phyloP scores from a whole-genome alignment of 225 moss, liverwort and hornwort species.

The Physcomitrium patens region DNA sequence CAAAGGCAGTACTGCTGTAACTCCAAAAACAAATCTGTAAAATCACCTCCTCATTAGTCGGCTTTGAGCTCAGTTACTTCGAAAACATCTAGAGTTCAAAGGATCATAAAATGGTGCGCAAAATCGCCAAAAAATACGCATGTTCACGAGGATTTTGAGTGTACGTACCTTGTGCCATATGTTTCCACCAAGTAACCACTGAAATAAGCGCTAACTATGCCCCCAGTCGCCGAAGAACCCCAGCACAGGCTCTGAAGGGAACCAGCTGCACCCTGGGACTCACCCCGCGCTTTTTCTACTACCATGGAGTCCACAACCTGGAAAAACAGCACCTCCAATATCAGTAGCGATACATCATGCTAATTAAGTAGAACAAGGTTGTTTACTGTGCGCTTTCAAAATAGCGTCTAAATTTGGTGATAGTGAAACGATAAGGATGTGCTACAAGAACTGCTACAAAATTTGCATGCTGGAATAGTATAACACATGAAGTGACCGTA shows the following conservation, averaged over 20 bases:
- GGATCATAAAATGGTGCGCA: not conserved
- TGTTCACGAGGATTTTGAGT: not conserved
- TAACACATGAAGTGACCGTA: constrained; percentile 42
- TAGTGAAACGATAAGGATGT: not conserved
- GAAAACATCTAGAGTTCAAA: not conserved
- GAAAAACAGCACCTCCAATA: constrained; percentile 10
- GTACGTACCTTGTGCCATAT: constrained; percentile 61
- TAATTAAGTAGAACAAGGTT: not conserved
- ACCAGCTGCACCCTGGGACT: constrained; percentile 68
- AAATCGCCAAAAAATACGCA: not conserved
- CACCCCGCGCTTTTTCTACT: constrained; percentile 70
- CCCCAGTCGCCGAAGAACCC: constrained; percentile 70
- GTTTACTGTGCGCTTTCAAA: not conserved
- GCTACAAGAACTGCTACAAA: constrained; percentile 5
- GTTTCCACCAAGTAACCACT: constrained; percentile 71
- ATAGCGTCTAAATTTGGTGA: not conserved
- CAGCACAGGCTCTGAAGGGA: constrained; percentile 75
- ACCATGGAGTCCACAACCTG: constrained; percentile 81
- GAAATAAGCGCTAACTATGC: constrained; percentile 72
- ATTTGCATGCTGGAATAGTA: constrained; percentile 16
- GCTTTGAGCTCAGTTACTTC: not conserved
- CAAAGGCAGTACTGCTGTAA: constrained; percentile 62
- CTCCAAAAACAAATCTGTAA: constrained; percentile 72
- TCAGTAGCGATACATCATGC: constrained; percentile 16
- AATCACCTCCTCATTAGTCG: constrained; percentile 11